phyloP scores from a whole-genome alignment of 306 rosid species.

The Datisca glomerata region DNA sequence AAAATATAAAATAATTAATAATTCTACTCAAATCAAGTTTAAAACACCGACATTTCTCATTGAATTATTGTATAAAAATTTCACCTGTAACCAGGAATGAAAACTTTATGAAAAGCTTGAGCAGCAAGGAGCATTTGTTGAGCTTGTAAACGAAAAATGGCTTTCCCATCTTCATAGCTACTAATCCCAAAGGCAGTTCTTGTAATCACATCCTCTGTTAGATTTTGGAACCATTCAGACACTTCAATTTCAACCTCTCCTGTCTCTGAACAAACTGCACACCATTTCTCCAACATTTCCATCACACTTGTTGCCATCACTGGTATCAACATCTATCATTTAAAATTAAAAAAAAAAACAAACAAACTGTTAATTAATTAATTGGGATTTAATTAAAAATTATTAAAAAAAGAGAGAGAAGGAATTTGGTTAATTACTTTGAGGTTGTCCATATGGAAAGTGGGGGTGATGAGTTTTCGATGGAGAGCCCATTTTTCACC shows the following conservation, averaged over 20 bases:
- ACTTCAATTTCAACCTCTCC: slow-evolving; percentile 90
- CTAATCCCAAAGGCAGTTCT: slow-evolving; percentile 73
- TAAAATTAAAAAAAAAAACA: no score
- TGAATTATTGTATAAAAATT: neutral
- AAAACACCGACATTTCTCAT: no score
- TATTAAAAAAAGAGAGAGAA: neutral
- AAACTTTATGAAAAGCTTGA: slow-evolving; percentile 74
- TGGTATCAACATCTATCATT: slow-evolving; percentile 54
- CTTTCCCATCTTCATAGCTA: slow-evolving; percentile 89
- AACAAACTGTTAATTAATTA: neutral
- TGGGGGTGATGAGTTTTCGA: slow-evolving; percentile 69
- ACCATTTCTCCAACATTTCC: slow-evolving; percentile 74
- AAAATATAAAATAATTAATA: no score
- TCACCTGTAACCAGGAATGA: slow-evolving; percentile 94
- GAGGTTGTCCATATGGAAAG: slow-evolving; percentile 90
- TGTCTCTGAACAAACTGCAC: slow-evolving; percentile 19
- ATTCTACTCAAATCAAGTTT: no score
- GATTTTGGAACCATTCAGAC: slow-evolving; percentile 60
- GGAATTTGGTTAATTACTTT: slow-evolving; percentile 32
- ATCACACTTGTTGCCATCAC: slow-evolving; percentile 66
- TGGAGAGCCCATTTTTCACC: slow-evolving; percentile 97
- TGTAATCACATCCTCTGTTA: slow-evolving; percentile 75
- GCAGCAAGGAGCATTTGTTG: slow-evolving; percentile 80
- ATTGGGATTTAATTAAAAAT: neutral
- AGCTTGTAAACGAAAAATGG: slow-evolving; percentile 58